Percentiles rank a stretch among this genome's conserved stretches.
These are phyloP conservation scores for Penicillium frequentans DNA, from an alignment of 2,329 filamentous ascomycete species.

Conservation along the genomic window DNA sequence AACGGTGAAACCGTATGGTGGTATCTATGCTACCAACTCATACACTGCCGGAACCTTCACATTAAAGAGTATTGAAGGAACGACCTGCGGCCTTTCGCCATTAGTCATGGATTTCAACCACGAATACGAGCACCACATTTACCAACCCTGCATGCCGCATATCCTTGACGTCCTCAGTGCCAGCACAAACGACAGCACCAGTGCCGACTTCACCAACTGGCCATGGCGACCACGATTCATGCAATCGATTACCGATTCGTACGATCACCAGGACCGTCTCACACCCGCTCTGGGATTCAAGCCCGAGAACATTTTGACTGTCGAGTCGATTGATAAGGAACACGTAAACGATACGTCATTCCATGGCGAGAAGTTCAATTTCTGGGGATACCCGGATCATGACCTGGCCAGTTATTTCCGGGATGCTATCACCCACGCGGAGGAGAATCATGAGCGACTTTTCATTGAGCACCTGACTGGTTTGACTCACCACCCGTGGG, in stretches of 20 bases:
- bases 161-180: conserved; percentile 24
- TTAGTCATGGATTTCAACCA: conserved; percentile 44
- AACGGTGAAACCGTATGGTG: conserved; percentile 32
- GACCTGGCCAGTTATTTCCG: conserved; percentile 25
- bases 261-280: conserved; percentile 27
- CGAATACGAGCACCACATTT: conserved; percentile 42
- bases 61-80: conserved; percentile 43
- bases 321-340: conserved; percentile 20
- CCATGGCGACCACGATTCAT: conserved; percentile 30
- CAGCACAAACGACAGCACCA: conserved; percentile 16
- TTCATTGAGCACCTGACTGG: conserved; percentile 31
- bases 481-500: conserved; percentile 29
- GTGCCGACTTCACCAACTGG: conserved; percentile 24
- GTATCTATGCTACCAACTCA: conserved; percentile 41
- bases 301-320: conserved; percentile 17
- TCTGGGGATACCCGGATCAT: conserved; percentile 26
- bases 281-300: conserved; percentile 27
- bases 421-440: conserved; percentile 25
- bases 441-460: conserved; percentile 25
- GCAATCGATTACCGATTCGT: conserved; percentile 31
- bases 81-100: conserved; percentile 42
- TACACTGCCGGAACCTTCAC: conserved; percentile 46
- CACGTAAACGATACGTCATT: conserved; percentile 17
- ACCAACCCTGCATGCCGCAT: conserved; percentile 46
- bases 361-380: conserved; percentile 21